Evolutionary conservation across 169 alveolate genomes (phyloP).

Genomic region (Cryptosporidium bovis): DNA sequence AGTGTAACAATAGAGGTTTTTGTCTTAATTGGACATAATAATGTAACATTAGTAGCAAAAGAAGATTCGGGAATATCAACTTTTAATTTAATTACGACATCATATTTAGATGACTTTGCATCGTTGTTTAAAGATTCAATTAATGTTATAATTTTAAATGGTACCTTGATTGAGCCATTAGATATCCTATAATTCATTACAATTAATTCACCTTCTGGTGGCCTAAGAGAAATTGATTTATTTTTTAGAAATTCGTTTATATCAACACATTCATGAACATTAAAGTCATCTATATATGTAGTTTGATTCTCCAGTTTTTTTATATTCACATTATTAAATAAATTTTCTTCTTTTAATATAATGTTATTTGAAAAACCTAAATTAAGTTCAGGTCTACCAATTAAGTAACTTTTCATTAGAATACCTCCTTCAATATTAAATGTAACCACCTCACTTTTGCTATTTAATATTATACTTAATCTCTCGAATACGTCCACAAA

Average conservation of each 20-base stretch:
- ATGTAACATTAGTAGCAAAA: slow-evolving; percentile 85
- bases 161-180: slow-evolving; percentile 79
- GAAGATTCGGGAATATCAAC: slow-evolving; percentile 89
- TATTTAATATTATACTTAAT: slow-evolving; percentile 88
- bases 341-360: slow-evolving; percentile 61
- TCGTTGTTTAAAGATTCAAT: slow-evolving; percentile 27
- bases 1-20: slow-evolving; percentile 72
- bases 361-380: slow-evolving; percentile 90
- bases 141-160: slow-evolving; percentile 82
- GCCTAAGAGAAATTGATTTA: slow-evolving; percentile 89
- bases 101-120: slow-evolving; percentile 82
- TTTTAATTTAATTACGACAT: slow-evolving; percentile 84
- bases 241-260: slow-evolving; percentile 87
- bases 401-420: slow-evolving; percentile 89
- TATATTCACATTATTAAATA: background rate
- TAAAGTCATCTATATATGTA: slow-evolving; percentile 90
- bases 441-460: slow-evolving; percentile 87
- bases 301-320: slow-evolving; percentile 5
- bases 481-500: slow-evolving; percentile 94
- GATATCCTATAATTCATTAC: slow-evolving; percentile 94
- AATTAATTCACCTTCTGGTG: slow-evolving; percentile 97
- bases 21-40: slow-evolving; percentile 88
- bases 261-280: slow-evolving; percentile 94
- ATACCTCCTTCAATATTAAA: slow-evolving; percentile 94
- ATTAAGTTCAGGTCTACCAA: slow-evolving; percentile 89